Conservation (phyloP, 108 stramenopile genomes). For the Aurantiochytrium sp. region DNA sequence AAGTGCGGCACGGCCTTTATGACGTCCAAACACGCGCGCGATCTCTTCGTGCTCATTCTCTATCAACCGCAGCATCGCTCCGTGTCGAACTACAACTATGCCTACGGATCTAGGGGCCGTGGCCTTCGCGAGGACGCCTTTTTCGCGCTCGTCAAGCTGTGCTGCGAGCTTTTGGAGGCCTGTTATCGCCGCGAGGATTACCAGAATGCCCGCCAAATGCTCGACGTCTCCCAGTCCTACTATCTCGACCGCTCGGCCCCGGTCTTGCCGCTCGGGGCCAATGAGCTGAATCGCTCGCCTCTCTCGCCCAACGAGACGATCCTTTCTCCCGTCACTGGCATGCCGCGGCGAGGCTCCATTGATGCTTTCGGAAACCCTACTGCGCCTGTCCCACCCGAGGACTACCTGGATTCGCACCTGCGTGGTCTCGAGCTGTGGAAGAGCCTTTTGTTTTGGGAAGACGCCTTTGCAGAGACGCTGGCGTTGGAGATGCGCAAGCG, state of each 20-base stretch:
- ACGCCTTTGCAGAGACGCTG: background rate
- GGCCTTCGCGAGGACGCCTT: background rate
- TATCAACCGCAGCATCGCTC: constrained; percentile 17
- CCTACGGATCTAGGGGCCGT: background rate
- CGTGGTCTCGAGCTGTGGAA: background rate
- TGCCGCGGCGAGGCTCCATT: background rate
- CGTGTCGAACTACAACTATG: background rate
- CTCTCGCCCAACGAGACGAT: background rate
- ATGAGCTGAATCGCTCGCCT: background rate
- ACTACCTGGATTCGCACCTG: background rate
- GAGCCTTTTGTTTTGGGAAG: constrained; percentile 1
- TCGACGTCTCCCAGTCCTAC: background rate
- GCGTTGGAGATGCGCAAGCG: background rate
- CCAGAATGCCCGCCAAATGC: background rate
- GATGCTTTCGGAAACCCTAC: background rate
- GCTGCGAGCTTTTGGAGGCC: background rate
- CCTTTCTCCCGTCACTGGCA: background rate
- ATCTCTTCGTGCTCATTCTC: background rate
- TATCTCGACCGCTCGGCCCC: background rate
- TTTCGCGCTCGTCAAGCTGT: background rate
- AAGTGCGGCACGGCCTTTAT: background rate
- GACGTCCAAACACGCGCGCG: background rate
- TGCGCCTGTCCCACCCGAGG: background rate
- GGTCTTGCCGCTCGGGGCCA: background rate
- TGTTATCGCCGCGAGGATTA: background rate